A percentile compares a stretch with the other conserved stretches of the same genome.
Conservation (phyloP, 2,329 filamentous ascomycete species). For the Magnaporthiopsis incrustans region DNA sequence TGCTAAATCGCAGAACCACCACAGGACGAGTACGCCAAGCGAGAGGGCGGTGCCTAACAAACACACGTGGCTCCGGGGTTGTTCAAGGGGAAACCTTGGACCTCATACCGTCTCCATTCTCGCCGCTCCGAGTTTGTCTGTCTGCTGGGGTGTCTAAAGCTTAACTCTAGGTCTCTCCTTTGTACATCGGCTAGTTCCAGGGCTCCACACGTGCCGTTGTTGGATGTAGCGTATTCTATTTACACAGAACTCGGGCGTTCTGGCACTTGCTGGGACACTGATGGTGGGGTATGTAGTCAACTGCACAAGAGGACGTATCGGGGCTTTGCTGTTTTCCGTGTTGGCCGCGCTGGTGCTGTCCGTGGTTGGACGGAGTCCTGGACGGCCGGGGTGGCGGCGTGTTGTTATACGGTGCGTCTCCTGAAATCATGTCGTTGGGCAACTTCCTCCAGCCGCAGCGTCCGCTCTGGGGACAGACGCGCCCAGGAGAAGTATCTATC, state of each 20-base stretch:
- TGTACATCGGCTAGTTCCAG: neutral
- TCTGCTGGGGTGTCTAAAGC: neutral
- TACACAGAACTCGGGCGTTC: neutral
- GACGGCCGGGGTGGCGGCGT: too few relatives aligned
- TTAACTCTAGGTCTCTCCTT: neutral
- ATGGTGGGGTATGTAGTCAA: neutral
- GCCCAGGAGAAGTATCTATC: too few relatives aligned
- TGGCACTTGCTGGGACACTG: neutral
- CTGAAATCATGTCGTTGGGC: too few relatives aligned
- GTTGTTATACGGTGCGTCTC: too few relatives aligned
- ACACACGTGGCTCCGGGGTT: neutral
- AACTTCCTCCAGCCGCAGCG: too few relatives aligned
- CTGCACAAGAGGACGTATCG: neutral
- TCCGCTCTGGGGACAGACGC: too few relatives aligned
- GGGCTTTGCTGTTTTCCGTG: neutral
- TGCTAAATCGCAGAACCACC: constrained; percentile 22
- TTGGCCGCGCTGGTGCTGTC: too few relatives aligned
- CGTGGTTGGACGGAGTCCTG: too few relatives aligned
- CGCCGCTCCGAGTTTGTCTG: neutral
- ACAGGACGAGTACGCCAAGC: constrained; percentile 50
- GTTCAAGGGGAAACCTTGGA: too few relatives aligned
- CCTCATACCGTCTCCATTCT: neutral
- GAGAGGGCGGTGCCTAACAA: constrained; percentile 48
- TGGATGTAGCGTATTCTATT: neutral
- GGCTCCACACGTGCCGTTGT: neutral